These are phyloP conservation scores for Ustilaginoidea virens DNA, from an alignment of 2,329 filamentous ascomycete species.

Conservation along the genomic window DNA sequence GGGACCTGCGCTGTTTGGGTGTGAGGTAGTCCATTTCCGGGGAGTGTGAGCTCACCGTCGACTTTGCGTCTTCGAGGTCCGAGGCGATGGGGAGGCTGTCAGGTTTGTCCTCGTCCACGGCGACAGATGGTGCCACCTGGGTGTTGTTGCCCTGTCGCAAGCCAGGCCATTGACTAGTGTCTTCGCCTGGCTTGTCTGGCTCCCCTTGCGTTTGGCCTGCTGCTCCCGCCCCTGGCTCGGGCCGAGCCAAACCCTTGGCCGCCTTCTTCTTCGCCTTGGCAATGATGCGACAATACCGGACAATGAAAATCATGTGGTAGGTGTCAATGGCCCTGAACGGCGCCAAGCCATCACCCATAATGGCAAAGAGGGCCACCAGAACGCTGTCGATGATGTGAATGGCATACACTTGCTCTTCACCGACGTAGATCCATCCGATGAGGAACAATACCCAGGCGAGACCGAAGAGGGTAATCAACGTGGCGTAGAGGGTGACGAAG, in stretches of 20 bases:
- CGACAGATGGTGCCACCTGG: slow-evolving; percentile 4
- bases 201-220: slow-evolving; percentile 7
- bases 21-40: slow-evolving; percentile 47
- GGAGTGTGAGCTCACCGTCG: slow-evolving; percentile 19
- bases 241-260: not conserved
- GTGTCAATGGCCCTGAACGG: slow-evolving; percentile 70
- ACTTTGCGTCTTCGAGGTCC: slow-evolving; percentile 25
- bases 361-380: slow-evolving; percentile 53
- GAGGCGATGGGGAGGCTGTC: slow-evolving; percentile 1
- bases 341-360: slow-evolving; percentile 55
- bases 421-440: slow-evolving; percentile 80
- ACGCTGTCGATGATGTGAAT: slow-evolving; percentile 58
- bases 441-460: slow-evolving; percentile 83
- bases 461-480: slow-evolving; percentile 70
- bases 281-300: slow-evolving; percentile 38
- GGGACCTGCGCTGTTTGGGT: slow-evolving; percentile 47
- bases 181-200: not conserved
- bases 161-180: too few species aligned
- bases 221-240: slow-evolving; percentile 4
- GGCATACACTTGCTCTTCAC: slow-evolving; percentile 51
- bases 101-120: not conserved
- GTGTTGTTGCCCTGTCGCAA: slow-evolving; percentile 13
- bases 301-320: slow-evolving; percentile 76
- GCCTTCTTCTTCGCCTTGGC: slow-evolving; percentile 33
- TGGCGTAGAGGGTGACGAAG: slow-evolving; percentile 70